phyloP scores from a whole-genome alignment of 2,329 filamentous ascomycete genomes.

The Neonectria faginata region DNA sequence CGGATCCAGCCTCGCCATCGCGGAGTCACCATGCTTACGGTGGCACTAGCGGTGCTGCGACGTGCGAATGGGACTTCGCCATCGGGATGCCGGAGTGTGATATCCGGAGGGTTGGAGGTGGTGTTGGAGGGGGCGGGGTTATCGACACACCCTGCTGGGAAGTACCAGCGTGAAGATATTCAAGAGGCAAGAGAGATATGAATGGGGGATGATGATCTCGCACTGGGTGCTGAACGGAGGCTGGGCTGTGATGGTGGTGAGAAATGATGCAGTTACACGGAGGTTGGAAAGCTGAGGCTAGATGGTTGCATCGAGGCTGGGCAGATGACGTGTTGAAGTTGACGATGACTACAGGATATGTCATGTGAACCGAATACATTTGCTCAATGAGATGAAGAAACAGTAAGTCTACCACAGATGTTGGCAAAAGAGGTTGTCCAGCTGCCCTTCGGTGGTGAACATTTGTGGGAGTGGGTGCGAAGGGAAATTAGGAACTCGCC shows the following conservation, averaged over 20 bases:
- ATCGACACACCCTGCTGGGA: slow-evolving; percentile 33
- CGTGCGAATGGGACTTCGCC: slow-evolving; percentile 28
- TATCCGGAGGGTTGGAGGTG: slow-evolving; percentile 19
- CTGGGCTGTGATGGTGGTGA: not conserved
- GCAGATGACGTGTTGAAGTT: slow-evolving; percentile 1
- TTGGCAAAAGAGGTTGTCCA: too few relatives aligned
- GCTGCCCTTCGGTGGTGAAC: not conserved
- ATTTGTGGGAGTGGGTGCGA: not conserved
- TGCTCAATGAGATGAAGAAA: not conserved
- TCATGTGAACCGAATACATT: not conserved
- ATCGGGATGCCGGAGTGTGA: slow-evolving; percentile 17
- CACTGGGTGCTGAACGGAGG: slow-evolving; percentile 24
- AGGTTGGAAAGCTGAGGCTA: not conserved
- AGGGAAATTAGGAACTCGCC: not conserved
- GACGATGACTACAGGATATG: not conserved
- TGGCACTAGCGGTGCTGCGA: slow-evolving; percentile 24
- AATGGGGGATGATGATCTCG: slow-evolving; percentile 3
- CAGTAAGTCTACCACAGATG: not conserved
- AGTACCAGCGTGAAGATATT: slow-evolving; percentile 13
- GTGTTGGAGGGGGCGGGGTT: slow-evolving; percentile 14
- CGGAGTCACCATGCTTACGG: slow-evolving; percentile 30
- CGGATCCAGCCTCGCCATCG: slow-evolving; percentile 25
- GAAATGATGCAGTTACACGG: not conserved
- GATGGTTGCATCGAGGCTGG: not conserved
- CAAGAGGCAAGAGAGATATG: not conserved